Percentiles rank a stretch among this genome's conserved stretches.
Evolutionary conservation across 805 yeast species (phyloP).

Genomic region (Ogataea siamensis): DNA sequence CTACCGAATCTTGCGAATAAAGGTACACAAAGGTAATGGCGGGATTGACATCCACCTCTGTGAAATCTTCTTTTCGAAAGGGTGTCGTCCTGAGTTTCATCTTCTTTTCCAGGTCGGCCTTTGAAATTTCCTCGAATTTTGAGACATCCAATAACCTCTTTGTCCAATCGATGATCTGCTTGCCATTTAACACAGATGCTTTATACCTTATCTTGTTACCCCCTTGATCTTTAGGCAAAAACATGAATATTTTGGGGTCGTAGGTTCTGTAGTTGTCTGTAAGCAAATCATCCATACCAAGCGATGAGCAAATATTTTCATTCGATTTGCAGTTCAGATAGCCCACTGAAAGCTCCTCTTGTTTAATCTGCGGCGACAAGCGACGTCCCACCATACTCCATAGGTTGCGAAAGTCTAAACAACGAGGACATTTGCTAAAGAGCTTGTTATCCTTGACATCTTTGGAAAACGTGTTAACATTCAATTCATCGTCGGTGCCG

Average conservation of each 20-base stretch:
- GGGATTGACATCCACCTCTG: conserved; percentile 36
- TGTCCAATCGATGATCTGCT: conserved; percentile 44
- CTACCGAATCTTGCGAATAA: conserved; percentile 47
- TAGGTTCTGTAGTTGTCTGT: conserved; percentile 6
- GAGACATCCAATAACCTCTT: conserved; percentile 46
- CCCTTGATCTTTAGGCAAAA: conserved; percentile 53
- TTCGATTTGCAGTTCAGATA: conserved; percentile 60
- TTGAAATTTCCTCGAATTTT: conserved; percentile 35
- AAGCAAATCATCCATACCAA: conserved; percentile 43
- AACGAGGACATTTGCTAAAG: conserved; percentile 46
- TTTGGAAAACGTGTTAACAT: conserved; percentile 32
- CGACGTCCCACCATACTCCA: conserved; percentile 61
- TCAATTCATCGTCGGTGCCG: conserved; percentile 42
- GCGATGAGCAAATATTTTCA: conserved; percentile 47
- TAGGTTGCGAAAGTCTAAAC: conserved; percentile 47
- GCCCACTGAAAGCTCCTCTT: conserved; percentile 33
- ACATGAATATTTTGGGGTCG: conserved; percentile 30
- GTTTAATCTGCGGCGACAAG: conserved; percentile 25
- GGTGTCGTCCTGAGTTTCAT: conserved; percentile 19
- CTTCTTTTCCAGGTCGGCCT: conserved; percentile 23
- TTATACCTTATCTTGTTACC: conserved; percentile 48
- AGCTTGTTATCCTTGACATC: conserved; percentile 35
- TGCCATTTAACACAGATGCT: conserved; percentile 19
- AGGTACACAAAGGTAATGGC: conserved; percentile 52
- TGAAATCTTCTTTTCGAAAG: conserved; percentile 16